Conservation (phyloP, 148 eudicot genomes). For the Arctostaphylos glauca region DNA sequence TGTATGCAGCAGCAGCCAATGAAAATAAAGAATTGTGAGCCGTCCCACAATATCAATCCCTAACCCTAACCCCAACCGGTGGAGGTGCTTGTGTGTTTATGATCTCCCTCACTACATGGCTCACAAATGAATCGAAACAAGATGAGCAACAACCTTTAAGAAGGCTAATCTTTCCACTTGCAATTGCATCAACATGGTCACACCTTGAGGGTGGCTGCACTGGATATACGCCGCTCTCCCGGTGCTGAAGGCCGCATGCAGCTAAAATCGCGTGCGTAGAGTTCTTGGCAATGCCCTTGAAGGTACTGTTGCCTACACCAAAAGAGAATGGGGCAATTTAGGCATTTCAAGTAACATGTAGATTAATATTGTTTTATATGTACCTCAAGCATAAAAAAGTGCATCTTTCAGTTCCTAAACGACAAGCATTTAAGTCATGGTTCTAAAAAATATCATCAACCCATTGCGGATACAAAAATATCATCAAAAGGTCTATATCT, state of each 20-base stretch:
- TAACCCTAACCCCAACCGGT: constrained; percentile 16
- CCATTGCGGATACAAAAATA: background rate
- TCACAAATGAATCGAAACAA: constrained; percentile 53
- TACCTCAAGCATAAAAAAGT: background rate
- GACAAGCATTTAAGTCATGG: background rate
- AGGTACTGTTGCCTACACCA: constrained; percentile 46
- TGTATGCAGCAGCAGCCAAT: background rate
- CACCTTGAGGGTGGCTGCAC: constrained; percentile 34
- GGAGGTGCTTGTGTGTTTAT: constrained; percentile 26
- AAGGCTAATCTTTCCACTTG: constrained; percentile 29
- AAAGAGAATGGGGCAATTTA: background rate
- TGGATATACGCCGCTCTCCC: constrained; percentile 24
- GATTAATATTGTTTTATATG: background rate
- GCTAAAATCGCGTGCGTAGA: constrained; percentile 55
- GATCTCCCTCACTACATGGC: constrained; percentile 39
- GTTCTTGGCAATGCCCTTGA: constrained; percentile 45
- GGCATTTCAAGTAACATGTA: background rate
- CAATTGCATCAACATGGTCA: constrained; percentile 25
- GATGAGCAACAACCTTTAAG: constrained; percentile 41
- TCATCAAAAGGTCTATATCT: background rate
- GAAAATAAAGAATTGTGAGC: constrained; percentile 21
- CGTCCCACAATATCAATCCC: constrained; percentile 22
- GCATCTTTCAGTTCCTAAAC: background rate
- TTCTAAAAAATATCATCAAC: background rate
- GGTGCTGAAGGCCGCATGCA: constrained; percentile 45